phyloP scores from a whole-genome alignment of 257 asterid genomes.

The Capsicum chinense region DNA sequence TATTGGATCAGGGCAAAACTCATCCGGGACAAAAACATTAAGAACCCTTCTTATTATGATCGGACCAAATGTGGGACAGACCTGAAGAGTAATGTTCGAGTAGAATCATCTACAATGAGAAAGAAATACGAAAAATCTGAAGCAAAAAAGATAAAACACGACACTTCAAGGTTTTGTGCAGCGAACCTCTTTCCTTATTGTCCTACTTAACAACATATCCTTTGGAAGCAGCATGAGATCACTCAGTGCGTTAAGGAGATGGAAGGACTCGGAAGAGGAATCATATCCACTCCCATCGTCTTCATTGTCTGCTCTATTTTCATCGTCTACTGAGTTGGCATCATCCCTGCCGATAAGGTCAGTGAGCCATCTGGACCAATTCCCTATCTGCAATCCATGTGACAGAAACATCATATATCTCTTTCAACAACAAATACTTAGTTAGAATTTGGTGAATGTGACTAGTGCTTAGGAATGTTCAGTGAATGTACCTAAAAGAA shows the following conservation, averaged over 20 bases:
- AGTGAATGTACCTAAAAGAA: not conserved
- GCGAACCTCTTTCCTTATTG: constrained; percentile 78
- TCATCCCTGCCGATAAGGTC: constrained; percentile 71
- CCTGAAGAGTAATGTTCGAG: constrained; percentile 47
- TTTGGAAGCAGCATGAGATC: constrained; percentile 94
- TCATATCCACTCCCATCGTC: constrained; percentile 47
- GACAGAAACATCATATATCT: not conserved
- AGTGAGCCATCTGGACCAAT: constrained; percentile 88
- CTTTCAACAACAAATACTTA: not conserved
- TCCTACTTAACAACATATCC: constrained; percentile 73
- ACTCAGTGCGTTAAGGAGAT: constrained; percentile 76
- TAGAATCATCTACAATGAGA: not conserved
- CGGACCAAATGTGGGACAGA: constrained; percentile 81
- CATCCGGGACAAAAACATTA: constrained; percentile 75
- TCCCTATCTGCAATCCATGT: constrained; percentile 67
- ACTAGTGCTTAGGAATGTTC: not conserved
- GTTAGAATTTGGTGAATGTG: not conserved
- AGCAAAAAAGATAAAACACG: not conserved
- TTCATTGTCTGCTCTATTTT: constrained; percentile 16
- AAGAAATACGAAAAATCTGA: not conserved
- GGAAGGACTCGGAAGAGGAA: constrained; percentile 64
- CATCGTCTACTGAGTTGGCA: constrained; percentile 44
- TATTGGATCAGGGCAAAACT: constrained; percentile 80
- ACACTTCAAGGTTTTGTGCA: not conserved
- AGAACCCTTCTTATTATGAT: constrained; percentile 68